Evolutionary conservation across 2,329 filamentous ascomycete genomes (phyloP), one percentile per base, ranked within the genome.

Genomic region (Scedosporium apiospermum): DNA sequence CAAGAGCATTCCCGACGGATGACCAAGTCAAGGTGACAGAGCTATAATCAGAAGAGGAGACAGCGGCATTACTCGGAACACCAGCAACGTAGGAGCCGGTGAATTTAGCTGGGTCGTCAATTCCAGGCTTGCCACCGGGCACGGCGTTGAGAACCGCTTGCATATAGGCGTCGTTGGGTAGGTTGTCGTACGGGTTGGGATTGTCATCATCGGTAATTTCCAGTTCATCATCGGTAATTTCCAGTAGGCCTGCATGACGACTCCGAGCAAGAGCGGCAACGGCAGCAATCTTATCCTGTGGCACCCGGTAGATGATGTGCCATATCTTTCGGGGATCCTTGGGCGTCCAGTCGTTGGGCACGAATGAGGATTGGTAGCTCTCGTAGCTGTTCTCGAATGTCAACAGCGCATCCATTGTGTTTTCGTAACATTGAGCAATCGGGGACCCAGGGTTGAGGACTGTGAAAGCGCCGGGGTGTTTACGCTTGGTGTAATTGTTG

Each of bases 221-320:
- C 12, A 65, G 18, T 10, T 42, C 30, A 49, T 63, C 62, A 41
- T 63, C 34, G 3, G 23, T 64, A 42, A 63, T 63, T 34, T 65
- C 23, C 12, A 65, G 18, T 10, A 63, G 26, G 9, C 62, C 64
- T 14, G 53, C 64, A 21, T 53, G 38, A 21, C 62, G 64, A 26
- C 59, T 34, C 14, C 18, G 23, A 51, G 62, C 64, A 14, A 63
- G 62, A 10, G 23, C 34, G 30, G 59, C 62, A 26, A 65, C 62
- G n/a, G 16, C 30, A 14, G 34, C 42, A 41, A 65, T 51, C 14
- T 61, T 53, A 30, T 46, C 21, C 60, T 65, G 34, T 10, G 70
- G 68, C 4, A 71, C 69, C 10, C 65, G 65, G 63, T 72, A 69
- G 27, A 73, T 65, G 21, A 73, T 71, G 57, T 73, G 70, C 71